Conservation (phyloP, 352 stramenopile species). For the Phytophthora syringae region DNA sequence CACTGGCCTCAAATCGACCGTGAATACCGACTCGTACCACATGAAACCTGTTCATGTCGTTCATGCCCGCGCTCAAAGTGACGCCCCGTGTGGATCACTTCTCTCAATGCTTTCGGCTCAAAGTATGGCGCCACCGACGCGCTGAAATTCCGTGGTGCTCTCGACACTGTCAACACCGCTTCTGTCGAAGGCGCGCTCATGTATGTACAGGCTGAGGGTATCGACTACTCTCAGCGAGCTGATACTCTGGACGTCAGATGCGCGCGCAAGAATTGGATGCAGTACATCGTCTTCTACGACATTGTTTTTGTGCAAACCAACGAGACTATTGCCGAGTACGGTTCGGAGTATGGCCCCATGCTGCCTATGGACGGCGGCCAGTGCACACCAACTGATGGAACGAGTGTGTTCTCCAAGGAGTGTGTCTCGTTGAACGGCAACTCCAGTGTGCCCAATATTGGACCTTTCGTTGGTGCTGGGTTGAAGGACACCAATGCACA, state of each 20-base stretch:
- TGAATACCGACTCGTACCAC: conserved; percentile 28
- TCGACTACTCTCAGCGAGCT: conserved; percentile 45
- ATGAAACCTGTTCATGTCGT: conserved; percentile 45
- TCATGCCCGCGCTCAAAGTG: conserved; percentile 55
- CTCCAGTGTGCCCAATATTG: conserved; percentile 32
- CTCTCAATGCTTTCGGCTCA: conserved; percentile 26
- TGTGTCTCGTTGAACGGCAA: conserved; percentile 32
- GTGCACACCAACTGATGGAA: conserved; percentile 47
- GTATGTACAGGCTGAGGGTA: conserved; percentile 84
- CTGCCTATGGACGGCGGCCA: conserved; percentile 67
- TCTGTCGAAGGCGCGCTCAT: conserved; percentile 79
- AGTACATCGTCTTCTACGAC: conserved; percentile 79
- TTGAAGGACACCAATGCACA: conserved; percentile 40
- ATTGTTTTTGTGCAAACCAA: conserved; percentile 59
- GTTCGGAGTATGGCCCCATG: conserved; percentile 54
- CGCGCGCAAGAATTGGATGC: conserved; percentile 72
- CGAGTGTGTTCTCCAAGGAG: conserved; percentile 16
- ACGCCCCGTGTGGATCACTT: conserved; percentile 43
- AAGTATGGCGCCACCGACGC: conserved; percentile 20
- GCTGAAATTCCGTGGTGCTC: conserved; percentile 39
- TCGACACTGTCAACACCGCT: conserved; percentile 82
- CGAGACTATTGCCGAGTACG: conserved; percentile 43
- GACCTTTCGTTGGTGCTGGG: conserved; percentile 48
- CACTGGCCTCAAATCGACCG: conserved; percentile 6
- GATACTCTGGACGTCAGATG: conserved; percentile 36